These are phyloP conservation scores for Chrysosporium keratinophilum DNA, from an alignment of 2,329 filamentous ascomycete genomes.

Conservation along the genomic window DNA sequence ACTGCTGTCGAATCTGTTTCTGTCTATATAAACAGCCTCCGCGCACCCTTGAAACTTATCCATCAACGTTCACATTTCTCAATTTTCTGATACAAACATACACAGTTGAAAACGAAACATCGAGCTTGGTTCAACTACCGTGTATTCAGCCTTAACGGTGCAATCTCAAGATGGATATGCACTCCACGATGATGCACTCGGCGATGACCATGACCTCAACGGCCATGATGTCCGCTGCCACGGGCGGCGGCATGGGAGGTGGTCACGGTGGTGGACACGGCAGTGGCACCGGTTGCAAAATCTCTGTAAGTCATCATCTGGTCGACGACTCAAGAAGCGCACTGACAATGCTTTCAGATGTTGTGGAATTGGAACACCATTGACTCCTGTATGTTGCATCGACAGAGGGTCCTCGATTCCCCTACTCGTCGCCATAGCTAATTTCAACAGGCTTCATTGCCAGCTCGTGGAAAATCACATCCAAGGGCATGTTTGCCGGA, in stretches of 20 bases:
- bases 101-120: too few relatives aligned
- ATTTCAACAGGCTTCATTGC: constrained; percentile 52
- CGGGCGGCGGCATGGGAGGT: constrained; percentile 5
- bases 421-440: background rate
- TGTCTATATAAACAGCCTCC: background rate
- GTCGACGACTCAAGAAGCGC: background rate
- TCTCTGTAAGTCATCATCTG: constrained; percentile 21
- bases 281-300: constrained; percentile 22
- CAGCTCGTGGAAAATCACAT: constrained; percentile 57
- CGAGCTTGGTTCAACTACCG: too few relatives aligned
- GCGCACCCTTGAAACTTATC: background rate
- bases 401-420: background rate
- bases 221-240: constrained; percentile 11
- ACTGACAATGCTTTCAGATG: constrained; percentile 45
- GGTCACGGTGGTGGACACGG: constrained; percentile 9
- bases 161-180: constrained; percentile 9
- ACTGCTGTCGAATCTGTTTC: background rate
- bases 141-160: background rate
- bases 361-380: constrained; percentile 69
- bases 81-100: too few relatives aligned
- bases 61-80: background rate
- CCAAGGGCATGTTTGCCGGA: constrained; percentile 62
- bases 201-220: constrained; percentile 12
- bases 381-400: constrained; percentile 43
- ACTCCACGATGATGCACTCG: constrained; percentile 6